Percentiles rank a stretch among this genome's conserved stretches.
Conservation (phyloP, 2,329 filamentous ascomycete species). For the Fusarium domesticum region DNA sequence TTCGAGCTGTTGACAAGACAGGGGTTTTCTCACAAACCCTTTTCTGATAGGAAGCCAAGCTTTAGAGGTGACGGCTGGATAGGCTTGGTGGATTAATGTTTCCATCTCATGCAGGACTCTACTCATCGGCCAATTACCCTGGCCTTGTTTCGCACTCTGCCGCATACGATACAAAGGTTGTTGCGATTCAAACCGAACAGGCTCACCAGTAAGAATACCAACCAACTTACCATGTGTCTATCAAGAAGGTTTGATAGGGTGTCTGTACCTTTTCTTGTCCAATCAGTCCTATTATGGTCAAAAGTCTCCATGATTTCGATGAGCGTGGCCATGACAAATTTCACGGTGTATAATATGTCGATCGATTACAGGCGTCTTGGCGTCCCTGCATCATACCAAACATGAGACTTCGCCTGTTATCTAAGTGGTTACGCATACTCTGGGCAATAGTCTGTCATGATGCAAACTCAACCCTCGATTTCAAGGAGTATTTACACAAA, state of each 20-base stretch:
- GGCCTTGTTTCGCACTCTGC: not conserved
- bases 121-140: not conserved
- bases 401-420: too few relatives aligned
- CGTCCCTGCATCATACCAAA: too few relatives aligned
- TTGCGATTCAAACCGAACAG: too few relatives aligned
- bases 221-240: slow-evolving; percentile 11
- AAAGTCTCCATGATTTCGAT: too few relatives aligned
- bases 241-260: slow-evolving; percentile 3
- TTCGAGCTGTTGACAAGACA: not conserved
- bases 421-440: too few relatives aligned
- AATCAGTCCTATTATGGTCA: too few relatives aligned
- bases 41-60: not conserved
- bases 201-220: slow-evolving; percentile 2
- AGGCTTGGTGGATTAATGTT: not conserved
- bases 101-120: not conserved
- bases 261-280: not conserved
- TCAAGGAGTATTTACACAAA: too few relatives aligned
- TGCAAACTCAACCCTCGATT: too few relatives aligned
- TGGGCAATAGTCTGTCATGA: too few relatives aligned
- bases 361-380: too few relatives aligned
- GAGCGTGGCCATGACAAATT: not conserved
- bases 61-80: not conserved
- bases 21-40: not conserved
- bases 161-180: too few relatives aligned
- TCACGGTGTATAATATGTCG: too few relatives aligned